Percentiles rank a stretch among this genome's conserved stretches.
These are phyloP conservation scores for Macrophomina pseudophaseolina DNA, from an alignment of 2,329 filamentous ascomycete species.

Conservation along the genomic window DNA sequence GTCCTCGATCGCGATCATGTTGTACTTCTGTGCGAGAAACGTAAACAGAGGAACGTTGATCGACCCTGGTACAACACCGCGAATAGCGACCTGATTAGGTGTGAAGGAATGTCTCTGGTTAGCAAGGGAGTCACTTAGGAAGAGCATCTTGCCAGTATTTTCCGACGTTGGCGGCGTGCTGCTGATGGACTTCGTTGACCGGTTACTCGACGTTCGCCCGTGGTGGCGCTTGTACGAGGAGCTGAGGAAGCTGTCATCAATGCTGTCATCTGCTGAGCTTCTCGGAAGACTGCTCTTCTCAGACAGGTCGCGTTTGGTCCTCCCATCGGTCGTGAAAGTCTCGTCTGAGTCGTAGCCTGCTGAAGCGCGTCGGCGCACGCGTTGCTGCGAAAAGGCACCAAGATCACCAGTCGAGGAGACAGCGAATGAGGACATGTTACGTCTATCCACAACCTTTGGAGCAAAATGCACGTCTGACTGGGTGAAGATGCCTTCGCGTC, in stretches of 20 bases:
- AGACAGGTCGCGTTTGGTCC: constrained; percentile 51
- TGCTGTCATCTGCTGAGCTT: constrained; percentile 62
- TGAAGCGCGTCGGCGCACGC: constrained; percentile 49
- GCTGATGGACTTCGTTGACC: constrained; percentile 58
- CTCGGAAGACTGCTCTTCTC: constrained; percentile 55
- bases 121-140: constrained; percentile 57
- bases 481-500: constrained; percentile 64
- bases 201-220: constrained; percentile 51
- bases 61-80: constrained; percentile 54
- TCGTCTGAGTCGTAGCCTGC: constrained; percentile 45
- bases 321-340: constrained; percentile 45
- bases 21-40: constrained; percentile 53
- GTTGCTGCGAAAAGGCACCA: constrained; percentile 59
- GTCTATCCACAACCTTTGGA: constrained; percentile 62
- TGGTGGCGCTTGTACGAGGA: constrained; percentile 54
- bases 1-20: constrained; percentile 44
- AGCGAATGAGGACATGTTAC: constrained; percentile 61
- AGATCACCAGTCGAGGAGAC: constrained; percentile 64
- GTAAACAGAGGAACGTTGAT: constrained; percentile 45
- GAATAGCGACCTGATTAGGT: constrained; percentile 55
- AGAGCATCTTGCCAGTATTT: constrained; percentile 53
- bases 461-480: constrained; percentile 67
- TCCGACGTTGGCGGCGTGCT: constrained; percentile 59
- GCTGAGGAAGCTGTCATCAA: constrained; percentile 61
- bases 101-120: constrained; percentile 46